Base-by-base conservation (phyloP, 805 yeast genomes). In the Candida xiaguanensis region DNA sequence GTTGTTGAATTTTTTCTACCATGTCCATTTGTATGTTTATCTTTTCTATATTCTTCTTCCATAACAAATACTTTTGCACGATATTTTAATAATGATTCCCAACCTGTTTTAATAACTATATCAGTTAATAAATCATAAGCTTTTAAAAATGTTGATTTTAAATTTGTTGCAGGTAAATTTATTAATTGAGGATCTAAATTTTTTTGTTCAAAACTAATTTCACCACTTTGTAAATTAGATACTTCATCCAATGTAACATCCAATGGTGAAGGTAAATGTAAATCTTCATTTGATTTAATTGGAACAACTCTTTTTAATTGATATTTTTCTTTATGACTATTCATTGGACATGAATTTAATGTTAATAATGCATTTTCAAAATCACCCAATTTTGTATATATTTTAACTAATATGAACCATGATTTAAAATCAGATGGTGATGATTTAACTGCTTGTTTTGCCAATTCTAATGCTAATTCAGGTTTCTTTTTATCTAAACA, bases 271-370 rank as follows among this genome's bases (percentile, higher is more conserved):
- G 95, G 95, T 30, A 85, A 66, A 59, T 85, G 95, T 48, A 85
- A 60, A 41, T 72, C 75, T 3, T 76, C 78, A 14, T 67, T 55
- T 12, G 62, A 60, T 18, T 62, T 59, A 15, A 80, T 73, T 19
- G 77, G 74, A 8, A 76, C 75, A 4, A 81, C 72, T 51, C 93
- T 67, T 53, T 74, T 77, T 49, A 83, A 68, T 16, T 72, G 67
- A 55, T 69, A 84, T 45, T 75, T 75, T 49, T 85, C 93, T 53
- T 78, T 81, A 51, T 80, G 78, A 8, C 84, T 76, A 39, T 80
- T 80, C 88, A 85, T 83, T 17, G 95, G 95, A 52, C 90, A 83
- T 12, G 91, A 80, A 51, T 85, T 85, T 47, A 85, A 67, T 1
- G 89, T 77, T 41, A 84, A 61, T 38, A 85, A 65, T 1, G 93